Evolutionary conservation across 2,329 filamentous ascomycete species (phyloP), one percentile per base, ranked within the genome.

Genomic region (Botrytis cinerea): DNA sequence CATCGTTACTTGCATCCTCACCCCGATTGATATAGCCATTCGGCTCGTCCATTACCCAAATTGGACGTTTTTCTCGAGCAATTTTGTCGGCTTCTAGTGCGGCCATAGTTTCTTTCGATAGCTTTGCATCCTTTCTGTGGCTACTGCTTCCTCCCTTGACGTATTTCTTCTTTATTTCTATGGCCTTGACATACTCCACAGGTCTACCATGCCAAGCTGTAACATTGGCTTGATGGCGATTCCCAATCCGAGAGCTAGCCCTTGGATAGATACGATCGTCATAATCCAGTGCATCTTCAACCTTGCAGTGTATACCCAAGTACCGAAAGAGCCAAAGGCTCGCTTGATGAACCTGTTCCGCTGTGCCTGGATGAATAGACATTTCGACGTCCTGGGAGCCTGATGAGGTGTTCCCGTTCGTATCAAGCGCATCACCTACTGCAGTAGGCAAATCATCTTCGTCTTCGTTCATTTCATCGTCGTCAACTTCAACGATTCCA

Each of bases 251-350:
- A 72, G 96, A 98, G 81, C 95, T 97, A 25, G 96, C 95, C 77
- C 96, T 92, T 14, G 96, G 96, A 80, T 98, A 98, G 77, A 99
- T 98, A 76, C 96, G 91, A 82, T 99, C 96, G 80, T 99, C 96
- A 81, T 97, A 97, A 81, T 99, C 96, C 45, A 99, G 86, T 0
- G 94, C 96, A 84, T 99, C 96, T 82, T 98, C 95, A 1, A 96
- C 92, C 77, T 94, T 93, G 83, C 95, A 98, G 83, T 99, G 96
- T 77, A 97, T 94, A 54, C 96, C 96, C 10, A 99, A 85, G 82
- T 99, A 99, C 75, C 96, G 90, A 85, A 96, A 98, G 2, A 94
- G 95, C 96, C 96, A 99, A 80, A 98, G 89, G 79, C 94, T 96
- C 46, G 95, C 94, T 78, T 98, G 92, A 74, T 96, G 93, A 73